Base-by-base conservation (phyloP, 495 filamentous ascomycete genomes). In the Penicillium crystallinum region DNA sequence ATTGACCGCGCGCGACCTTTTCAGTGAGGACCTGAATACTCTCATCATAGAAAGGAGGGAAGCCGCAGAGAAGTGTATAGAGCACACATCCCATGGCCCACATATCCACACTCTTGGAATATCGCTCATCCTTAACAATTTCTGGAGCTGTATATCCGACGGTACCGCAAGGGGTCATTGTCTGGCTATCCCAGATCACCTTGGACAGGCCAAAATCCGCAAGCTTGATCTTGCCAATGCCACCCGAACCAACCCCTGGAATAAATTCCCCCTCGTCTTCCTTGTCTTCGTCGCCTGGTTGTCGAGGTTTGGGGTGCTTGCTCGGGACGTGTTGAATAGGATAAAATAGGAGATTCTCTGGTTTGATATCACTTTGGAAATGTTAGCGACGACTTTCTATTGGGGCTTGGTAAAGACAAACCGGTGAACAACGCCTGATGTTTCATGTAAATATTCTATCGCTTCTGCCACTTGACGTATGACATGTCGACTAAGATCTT, bases 51-150 rank as follows among this genome's bases (percentile, higher is more conserved):
- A 98, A 98, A 4, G 93, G 93, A 14, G 93, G 93, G 73, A 98
- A 98, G 27, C 93, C 93, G 61, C 93, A 98, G 21, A 98, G 82
- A 4, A 98, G 75, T 0, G 93, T 98, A 70, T 98, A 98, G 15
- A 98, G 81, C 7, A 98, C 93, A 70, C 93, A 98, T 10, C 93
- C 93, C 33, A 98, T 70, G 11, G 93, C 93, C 93, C 93, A 98
- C 93, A 98, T 98, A 57, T 98, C 93, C 35, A 98, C 93, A 59
- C 90, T 91, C 76, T 97, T 98, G 6, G 93, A 97, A 63, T 98
- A 98, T 33, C 92, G 83, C 67, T 98, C 93, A 71, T 98, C 93
- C 71, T 97, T 97, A 46, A 98, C 93, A 44, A 98, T 98, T 68
- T 98, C 93, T 5, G 93, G 93, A n/a, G 93, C 93, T 14, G 93